phyloP scores from a whole-genome alignment of 2,329 filamentous ascomycete species.

The Epichloe gansuensis region DNA sequence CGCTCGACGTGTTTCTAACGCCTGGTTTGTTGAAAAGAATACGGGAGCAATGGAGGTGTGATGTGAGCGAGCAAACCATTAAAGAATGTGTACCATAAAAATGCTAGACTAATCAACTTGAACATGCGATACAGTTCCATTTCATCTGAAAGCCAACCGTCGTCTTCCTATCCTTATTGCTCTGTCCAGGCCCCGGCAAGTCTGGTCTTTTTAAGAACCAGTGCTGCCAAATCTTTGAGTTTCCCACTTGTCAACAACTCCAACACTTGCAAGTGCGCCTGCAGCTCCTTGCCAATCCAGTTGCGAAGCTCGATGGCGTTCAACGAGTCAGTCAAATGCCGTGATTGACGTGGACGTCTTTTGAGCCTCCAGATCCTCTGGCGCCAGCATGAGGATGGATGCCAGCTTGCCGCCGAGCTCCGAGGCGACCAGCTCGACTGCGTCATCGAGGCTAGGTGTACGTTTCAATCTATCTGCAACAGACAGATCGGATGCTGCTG shows the following conservation, averaged over 20 bases:
- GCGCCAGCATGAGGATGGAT: slow-evolving; percentile 20
- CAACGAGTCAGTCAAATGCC: slow-evolving; percentile 29
- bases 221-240: slow-evolving; percentile 12
- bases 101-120: too few relatives aligned
- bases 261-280: slow-evolving; percentile 36
- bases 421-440: slow-evolving; percentile 13
- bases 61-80: neutral
- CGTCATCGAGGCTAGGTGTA: slow-evolving; percentile 10
- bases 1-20: slow-evolving; percentile 32
- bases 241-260: slow-evolving; percentile 41
- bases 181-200: slow-evolving; percentile 11
- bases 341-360: slow-evolving; percentile 13
- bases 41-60: slow-evolving; percentile 15
- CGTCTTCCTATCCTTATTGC: neutral
- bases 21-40: slow-evolving; percentile 27
- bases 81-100: neutral
- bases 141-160: too few relatives aligned
- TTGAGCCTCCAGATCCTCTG: slow-evolving; percentile 12
- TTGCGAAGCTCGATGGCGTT: slow-evolving; percentile 41
- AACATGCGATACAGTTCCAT: too few relatives aligned
- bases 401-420: slow-evolving; percentile 20
- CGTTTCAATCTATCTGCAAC: slow-evolving; percentile 10
- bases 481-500: slow-evolving; percentile 3
- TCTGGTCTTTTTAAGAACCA: slow-evolving; percentile 16
- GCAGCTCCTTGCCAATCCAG: slow-evolving; percentile 34